phyloP scores from a whole-genome alignment of 768 basidiomycete species.

The Rhizopogon vinicolor region DNA sequence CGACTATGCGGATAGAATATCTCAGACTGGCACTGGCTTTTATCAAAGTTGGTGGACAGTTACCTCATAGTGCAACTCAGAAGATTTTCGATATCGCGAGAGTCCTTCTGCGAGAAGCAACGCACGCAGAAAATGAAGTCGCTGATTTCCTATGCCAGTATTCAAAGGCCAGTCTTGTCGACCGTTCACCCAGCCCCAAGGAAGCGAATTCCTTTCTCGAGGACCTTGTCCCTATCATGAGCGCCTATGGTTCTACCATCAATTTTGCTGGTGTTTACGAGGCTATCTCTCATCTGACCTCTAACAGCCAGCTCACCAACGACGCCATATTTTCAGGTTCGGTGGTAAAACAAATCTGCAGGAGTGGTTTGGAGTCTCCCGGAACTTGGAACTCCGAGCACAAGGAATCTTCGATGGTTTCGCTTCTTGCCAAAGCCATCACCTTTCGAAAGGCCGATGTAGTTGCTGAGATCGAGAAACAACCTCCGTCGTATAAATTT shows the following conservation, averaged over 20 bases:
- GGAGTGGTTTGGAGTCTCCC: slow-evolving; percentile 37
- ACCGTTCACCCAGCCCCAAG: slow-evolving; percentile 43
- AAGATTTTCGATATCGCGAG: slow-evolving; percentile 54
- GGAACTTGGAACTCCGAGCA: slow-evolving; percentile 28
- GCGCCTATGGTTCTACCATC: slow-evolving; percentile 39
- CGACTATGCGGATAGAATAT: slow-evolving; percentile 62
- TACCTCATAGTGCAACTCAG: slow-evolving; percentile 34
- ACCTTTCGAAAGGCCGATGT: slow-evolving; percentile 49
- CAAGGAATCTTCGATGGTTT: slow-evolving; percentile 26
- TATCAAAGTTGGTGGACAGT: slow-evolving; percentile 43
- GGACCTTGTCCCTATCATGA: slow-evolving; percentile 53
- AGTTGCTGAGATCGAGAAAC: slow-evolving; percentile 52
- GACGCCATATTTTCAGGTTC: slow-evolving; percentile 47
- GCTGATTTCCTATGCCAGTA: slow-evolving; percentile 53
- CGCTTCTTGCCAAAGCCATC: slow-evolving; percentile 39
- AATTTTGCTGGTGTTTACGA: slow-evolving; percentile 60
- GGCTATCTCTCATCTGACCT: slow-evolving; percentile 40
- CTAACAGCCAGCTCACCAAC: slow-evolving; percentile 43
- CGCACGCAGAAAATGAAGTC: slow-evolving; percentile 33
- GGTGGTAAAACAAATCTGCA: slow-evolving; percentile 42
- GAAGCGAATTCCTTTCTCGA: slow-evolving; percentile 47
- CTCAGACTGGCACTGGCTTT: slow-evolving; percentile 49
- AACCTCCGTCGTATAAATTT: slow-evolving; percentile 51
- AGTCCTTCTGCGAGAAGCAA: slow-evolving; percentile 50
- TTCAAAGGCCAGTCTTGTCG: slow-evolving; percentile 41